phyloP scores from a whole-genome alignment of 352 stramenopile genomes.

The Globisporangium iwayamae region DNA sequence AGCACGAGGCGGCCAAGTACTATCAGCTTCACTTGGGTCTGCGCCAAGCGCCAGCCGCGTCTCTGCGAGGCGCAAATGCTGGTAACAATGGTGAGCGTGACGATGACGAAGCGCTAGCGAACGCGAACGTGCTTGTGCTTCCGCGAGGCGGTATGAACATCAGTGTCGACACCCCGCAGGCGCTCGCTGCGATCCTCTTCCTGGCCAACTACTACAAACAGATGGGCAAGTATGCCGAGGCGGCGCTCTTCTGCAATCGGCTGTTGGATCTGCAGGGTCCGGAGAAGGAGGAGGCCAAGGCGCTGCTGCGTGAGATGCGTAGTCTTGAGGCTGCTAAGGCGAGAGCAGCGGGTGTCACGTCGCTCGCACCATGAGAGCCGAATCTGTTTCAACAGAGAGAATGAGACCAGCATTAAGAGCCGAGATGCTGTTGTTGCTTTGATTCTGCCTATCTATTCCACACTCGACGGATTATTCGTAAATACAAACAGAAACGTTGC shows the following conservation, averaged over 20 bases:
- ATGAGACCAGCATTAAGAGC: background rate
- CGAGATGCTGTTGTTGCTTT: background rate
- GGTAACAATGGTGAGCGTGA: background rate
- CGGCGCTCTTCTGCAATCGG: slow-evolving; percentile 71
- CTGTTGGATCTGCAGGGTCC: slow-evolving; percentile 74
- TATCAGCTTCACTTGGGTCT: slow-evolving; percentile 68
- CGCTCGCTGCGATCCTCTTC: slow-evolving; percentile 62
- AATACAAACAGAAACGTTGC: slow-evolving; percentile 36
- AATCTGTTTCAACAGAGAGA: background rate
- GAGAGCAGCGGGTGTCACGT: background rate
- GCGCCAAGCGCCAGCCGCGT: slow-evolving; percentile 22
- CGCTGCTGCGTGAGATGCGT: slow-evolving; percentile 72
- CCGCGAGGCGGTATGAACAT: slow-evolving; percentile 28
- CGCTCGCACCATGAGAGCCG: background rate
- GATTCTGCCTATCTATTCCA: slow-evolving; percentile 7
- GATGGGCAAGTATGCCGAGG: slow-evolving; percentile 43
- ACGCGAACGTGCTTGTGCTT: slow-evolving; percentile 15
- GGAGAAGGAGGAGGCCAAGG: slow-evolving; percentile 83
- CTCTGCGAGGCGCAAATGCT: background rate
- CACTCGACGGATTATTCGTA: slow-evolving; percentile 9
- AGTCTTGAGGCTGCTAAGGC: slow-evolving; percentile 45
- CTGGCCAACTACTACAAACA: slow-evolving; percentile 85
- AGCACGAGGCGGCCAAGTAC: slow-evolving; percentile 67
- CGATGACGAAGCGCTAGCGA: background rate
- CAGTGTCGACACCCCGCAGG: slow-evolving; percentile 60